Percentiles rank a stretch among this genome's conserved stretches.
phyloP scores from a whole-genome alignment of 179 eudicot species.

The Nepenthes alata region DNA sequence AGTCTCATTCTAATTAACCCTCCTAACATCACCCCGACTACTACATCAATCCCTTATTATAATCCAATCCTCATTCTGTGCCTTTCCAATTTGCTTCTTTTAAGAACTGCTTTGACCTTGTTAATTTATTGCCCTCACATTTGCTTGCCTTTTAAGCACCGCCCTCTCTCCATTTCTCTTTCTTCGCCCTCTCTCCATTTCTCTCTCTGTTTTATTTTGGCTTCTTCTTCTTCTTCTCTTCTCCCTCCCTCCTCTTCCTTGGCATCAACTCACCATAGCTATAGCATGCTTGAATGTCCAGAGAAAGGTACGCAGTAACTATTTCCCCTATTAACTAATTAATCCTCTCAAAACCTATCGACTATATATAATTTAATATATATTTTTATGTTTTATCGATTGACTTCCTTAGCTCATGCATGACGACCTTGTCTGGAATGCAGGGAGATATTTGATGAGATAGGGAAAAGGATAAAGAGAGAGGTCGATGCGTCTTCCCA shows the following conservation, averaged over 20 bases:
- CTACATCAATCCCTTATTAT: background rate
- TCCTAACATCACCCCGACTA: background rate
- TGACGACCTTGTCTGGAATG: background rate
- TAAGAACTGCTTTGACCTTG: conserved; percentile 4
- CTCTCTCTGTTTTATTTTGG: background rate
- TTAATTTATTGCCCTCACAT: too few species aligned
- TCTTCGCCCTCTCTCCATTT: background rate
- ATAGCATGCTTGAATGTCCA: conserved; percentile 49
- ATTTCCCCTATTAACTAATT: background rate
- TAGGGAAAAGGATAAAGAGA: conserved; percentile 46
- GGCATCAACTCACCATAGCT: background rate
- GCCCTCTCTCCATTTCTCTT: conserved; percentile 2
- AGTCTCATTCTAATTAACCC: background rate
- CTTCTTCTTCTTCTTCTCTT: background rate
- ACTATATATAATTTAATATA: too few species aligned
- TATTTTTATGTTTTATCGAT: too few species aligned
- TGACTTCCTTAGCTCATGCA: background rate
- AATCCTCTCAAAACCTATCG: too few species aligned
- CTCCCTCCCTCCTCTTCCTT: background rate
- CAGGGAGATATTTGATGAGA: conserved; percentile 48
- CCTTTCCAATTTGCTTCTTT: background rate
- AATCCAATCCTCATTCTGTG: too few species aligned
- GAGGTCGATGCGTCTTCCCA: conserved; percentile 23
- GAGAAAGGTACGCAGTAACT: conserved; percentile 34
- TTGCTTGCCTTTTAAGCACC: conserved; percentile 1